Conservation (phyloP, 176 grass and related monocot genomes). For the Miscanthus lutarioriparius region DNA sequence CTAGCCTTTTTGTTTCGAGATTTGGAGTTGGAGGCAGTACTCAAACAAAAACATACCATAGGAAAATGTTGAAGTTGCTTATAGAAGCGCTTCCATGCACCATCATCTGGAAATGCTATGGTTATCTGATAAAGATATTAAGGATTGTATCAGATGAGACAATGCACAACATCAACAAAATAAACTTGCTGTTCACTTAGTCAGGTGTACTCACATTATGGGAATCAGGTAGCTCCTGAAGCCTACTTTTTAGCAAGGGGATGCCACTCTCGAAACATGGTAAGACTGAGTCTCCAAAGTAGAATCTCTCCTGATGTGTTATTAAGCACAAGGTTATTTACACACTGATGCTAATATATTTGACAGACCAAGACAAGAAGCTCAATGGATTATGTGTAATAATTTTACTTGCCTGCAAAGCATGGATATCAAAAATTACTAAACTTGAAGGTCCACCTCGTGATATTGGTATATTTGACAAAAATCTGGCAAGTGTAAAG, state of each 20-base stretch:
- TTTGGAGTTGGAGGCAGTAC: constrained; percentile 3
- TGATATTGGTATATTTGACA: constrained; percentile 91
- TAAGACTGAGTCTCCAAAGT: constrained; percentile 91
- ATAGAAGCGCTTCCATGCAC: constrained; percentile 94
- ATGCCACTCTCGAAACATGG: constrained; percentile 98
- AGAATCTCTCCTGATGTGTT: constrained; percentile 80
- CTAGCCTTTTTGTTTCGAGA: neutral
- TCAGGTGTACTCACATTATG: constrained; percentile 63
- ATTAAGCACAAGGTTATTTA: constrained; percentile 29
- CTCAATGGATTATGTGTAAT: neutral
- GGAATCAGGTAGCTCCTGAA: constrained; percentile 82
- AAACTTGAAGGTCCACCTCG: constrained; percentile 91
- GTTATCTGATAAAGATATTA: constrained; percentile 64
- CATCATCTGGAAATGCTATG: constrained; percentile 97
- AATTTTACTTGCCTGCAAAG: constrained; percentile 69
- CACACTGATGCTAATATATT: neutral
- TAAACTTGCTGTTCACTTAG: neutral
- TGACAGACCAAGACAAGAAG: neutral
- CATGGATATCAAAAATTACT: constrained; percentile 93
- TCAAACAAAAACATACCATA: constrained; percentile 56
- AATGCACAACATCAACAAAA: constrained; percentile 9
- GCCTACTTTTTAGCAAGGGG: constrained; percentile 69
- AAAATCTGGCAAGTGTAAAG: constrained; percentile 86
- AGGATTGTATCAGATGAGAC: constrained; percentile 36
- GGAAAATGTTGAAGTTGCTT: constrained; percentile 98